Evolutionary conservation across 139 green algal species (phyloP).

Genomic region (Coccomyxa sp.): DNA sequence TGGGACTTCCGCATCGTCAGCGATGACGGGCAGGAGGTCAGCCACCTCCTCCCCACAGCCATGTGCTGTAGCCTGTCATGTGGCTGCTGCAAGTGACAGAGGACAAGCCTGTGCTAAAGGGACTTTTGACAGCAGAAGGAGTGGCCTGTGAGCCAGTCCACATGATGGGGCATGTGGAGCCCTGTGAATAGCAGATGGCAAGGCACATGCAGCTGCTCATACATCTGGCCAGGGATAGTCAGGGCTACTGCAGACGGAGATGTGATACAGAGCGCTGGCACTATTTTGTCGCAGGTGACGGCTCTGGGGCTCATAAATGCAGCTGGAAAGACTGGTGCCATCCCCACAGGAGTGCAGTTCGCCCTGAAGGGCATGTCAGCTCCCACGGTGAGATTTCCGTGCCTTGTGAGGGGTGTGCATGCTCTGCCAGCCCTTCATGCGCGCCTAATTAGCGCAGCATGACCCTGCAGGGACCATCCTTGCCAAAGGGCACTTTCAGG

Average conservation of each 20-base stretch:
- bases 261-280: background rate
- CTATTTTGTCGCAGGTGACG: slow-evolving; percentile 16
- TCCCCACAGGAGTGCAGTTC: slow-evolving; percentile 42
- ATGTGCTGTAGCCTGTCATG: background rate
- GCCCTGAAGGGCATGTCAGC: slow-evolving; percentile 5
- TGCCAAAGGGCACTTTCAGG: background rate
- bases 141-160: no score
- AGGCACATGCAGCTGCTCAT: background rate
- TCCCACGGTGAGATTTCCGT: no score
- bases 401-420: no score
- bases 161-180: background rate
- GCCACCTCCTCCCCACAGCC: background rate
- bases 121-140: background rate
- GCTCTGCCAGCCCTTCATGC: no score
- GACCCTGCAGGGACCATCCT: background rate
- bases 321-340: slow-evolving; percentile 22
- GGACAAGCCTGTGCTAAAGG: no score
- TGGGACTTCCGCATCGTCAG: slow-evolving; percentile 9
- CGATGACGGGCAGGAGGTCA: background rate
- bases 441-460: background rate
- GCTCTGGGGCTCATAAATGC: slow-evolving; percentile 24
- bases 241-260: no score
- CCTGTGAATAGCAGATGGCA: background rate
- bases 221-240: background rate
- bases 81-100: background rate